Percentiles rank a stretch among this genome's conserved stretches.
Evolutionary conservation across 495 filamentous ascomycete species (phyloP).

Genomic region (Aspergillus asperescens): DNA sequence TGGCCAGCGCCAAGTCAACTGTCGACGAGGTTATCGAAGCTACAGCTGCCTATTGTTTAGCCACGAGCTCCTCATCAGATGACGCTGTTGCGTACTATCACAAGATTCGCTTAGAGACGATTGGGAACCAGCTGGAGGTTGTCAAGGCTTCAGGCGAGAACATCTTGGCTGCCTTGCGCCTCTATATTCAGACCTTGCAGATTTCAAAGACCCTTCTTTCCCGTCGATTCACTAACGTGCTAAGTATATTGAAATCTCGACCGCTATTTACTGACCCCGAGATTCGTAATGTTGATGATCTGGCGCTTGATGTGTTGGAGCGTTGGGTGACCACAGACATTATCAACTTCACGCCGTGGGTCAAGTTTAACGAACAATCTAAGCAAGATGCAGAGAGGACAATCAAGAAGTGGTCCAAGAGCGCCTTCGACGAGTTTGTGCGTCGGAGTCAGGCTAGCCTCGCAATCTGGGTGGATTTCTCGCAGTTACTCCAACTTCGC

Average conservation of each 20-base stretch:
- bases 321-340: constrained; percentile 82
- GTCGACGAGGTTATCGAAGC: constrained; percentile 58
- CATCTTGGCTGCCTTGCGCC: constrained; percentile 55
- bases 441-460: constrained; percentile 53
- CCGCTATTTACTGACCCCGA: constrained; percentile 66
- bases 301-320: constrained; percentile 76
- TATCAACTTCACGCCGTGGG: constrained; percentile 81
- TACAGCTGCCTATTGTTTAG: constrained; percentile 76
- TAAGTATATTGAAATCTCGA: constrained; percentile 62
- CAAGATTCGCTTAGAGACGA: constrained; percentile 60
- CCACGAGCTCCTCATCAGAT: constrained; percentile 72
- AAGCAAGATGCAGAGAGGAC: constrained; percentile 57
- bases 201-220: constrained; percentile 73
- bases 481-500: constrained; percentile 61
- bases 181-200: constrained; percentile 73
- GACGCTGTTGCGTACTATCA: constrained; percentile 83
- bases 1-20: constrained; percentile 49
- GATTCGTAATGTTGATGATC: constrained; percentile 57
- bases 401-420: constrained; percentile 67
- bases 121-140: constrained; percentile 51
- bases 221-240: constrained; percentile 60
- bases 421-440: constrained; percentile 61
- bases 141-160: constrained; percentile 34
- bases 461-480: constrained; percentile 53
- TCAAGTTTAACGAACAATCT: constrained; percentile 75